These are phyloP conservation scores for Cucurbita argyrosperma DNA, from an alignment of 306 rosid species.

Conservation along the genomic window DNA sequence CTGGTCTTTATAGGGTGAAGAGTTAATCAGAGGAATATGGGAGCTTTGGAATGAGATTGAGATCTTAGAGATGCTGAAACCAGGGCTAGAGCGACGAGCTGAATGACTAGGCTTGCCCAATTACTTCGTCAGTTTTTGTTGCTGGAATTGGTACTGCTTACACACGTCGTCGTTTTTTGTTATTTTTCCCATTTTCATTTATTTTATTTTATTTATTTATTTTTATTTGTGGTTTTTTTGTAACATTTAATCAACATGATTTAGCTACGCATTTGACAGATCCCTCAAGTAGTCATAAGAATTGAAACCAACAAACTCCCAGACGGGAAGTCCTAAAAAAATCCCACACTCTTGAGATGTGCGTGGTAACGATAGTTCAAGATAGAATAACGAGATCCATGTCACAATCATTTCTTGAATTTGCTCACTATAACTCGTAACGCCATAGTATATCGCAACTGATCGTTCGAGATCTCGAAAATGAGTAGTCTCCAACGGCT, in stretches of 20 bases:
- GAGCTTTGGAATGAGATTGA: slow-evolving; percentile 7
- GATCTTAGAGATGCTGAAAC: slow-evolving; percentile 7
- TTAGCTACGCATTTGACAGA: too few species aligned
- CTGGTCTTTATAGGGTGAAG: slow-evolving; percentile 14
- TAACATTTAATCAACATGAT: too few species aligned
- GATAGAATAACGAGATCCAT: slow-evolving; percentile 2
- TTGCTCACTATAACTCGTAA: not conserved
- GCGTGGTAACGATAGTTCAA: slow-evolving; percentile 8
- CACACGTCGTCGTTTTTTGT: not conserved
- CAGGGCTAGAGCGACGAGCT: slow-evolving; percentile 19
- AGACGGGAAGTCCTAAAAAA: slow-evolving; percentile 9
- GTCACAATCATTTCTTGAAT: not conserved
- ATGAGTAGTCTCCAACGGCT: slow-evolving; percentile 25
- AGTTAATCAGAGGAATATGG: slow-evolving; percentile 30
- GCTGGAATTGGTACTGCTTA: not conserved
- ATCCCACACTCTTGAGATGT: slow-evolving; percentile 10
- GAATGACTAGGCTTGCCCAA: slow-evolving; percentile 30
- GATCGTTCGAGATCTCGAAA: not conserved
- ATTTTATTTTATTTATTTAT: too few species aligned
- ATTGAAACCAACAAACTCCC: not conserved
- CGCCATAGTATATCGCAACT: not conserved
- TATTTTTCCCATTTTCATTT: too few species aligned
- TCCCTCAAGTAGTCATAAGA: not conserved
- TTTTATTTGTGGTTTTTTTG: too few species aligned
- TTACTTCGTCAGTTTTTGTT: slow-evolving; percentile 16